phyloP scores from a whole-genome alignment of 2,329 filamentous ascomycete genomes.

The Erysiphe neolycopersici region DNA sequence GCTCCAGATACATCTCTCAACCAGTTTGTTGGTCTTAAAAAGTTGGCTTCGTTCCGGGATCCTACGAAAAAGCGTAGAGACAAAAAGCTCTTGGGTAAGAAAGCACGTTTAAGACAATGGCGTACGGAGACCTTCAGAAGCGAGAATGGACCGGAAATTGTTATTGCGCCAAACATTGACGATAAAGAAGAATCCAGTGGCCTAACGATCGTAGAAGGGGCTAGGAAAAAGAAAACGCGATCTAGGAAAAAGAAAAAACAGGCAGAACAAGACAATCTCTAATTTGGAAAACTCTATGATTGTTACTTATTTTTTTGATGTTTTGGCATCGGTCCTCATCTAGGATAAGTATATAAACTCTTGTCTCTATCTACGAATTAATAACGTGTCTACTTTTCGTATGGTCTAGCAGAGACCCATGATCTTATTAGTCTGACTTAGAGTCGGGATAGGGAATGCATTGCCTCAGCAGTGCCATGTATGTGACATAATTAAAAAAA shows the following conservation, averaged over 20 bases:
- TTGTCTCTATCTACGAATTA: no score
- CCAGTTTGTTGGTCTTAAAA: constrained; percentile 79
- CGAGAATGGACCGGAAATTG: constrained; percentile 16
- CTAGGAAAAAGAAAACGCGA: constrained; percentile 24
- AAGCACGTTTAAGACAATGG: constrained; percentile 75
- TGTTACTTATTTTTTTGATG: no score
- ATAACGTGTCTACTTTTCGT: no score
- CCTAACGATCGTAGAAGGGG: constrained; percentile 14
- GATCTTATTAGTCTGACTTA: no score
- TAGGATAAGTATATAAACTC: no score
- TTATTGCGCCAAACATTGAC: constrained; percentile 2
- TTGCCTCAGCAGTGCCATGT: no score
- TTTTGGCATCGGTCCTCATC: no score
- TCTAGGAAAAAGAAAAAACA: constrained; percentile 14
- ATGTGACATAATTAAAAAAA: no score
- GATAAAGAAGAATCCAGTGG: constrained; percentile 7
- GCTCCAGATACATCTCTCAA: constrained; percentile 75
- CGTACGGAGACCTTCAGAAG: constrained; percentile 34
- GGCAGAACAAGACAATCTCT: no score
- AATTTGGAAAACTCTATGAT: no score
- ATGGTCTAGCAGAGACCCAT: no score
- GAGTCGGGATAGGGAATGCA: no score
- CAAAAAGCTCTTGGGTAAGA: constrained; percentile 73
- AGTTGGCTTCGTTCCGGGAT: constrained; percentile 73
- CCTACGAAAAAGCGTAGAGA: constrained; percentile 72